Base-by-base conservation (phyloP, 2,329 filamentous ascomycete species). In the Diaporthe aspalathi region DNA sequence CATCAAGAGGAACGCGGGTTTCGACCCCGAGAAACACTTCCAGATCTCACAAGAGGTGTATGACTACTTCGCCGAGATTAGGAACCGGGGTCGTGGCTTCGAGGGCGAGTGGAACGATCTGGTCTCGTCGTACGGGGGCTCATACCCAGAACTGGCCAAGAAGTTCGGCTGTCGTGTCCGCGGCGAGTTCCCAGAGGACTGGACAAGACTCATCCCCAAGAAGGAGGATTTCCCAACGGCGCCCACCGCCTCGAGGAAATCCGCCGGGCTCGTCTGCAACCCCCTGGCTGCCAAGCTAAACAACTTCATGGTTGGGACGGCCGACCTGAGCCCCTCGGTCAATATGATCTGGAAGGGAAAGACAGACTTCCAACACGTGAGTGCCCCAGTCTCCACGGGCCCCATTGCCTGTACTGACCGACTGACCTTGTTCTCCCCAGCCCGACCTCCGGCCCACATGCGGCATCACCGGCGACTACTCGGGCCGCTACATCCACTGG, bases 401-500 rank as follows among this genome's bases (percentile, higher is more conserved):
- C 9, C n/a, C 0, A n/a, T 16, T 11, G 14, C 2, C 22, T 7
- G 5, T 12, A 11, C 35, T 11, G 24, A 43, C 22, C 56, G 3
- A 2, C 70, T 35, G 7, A 56, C 32, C 12, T 17, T 6, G 1
- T 5, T 3, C 12, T 22, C 38, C 2, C 27, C 24, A 77, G 76
- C 75, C 76, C 4, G 68, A 74, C 24, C 66, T 76, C 12, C 68
- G 70, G 5, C 72, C 76, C 14, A 56, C 73, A 1, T 75, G 76
- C 38, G 76, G 76, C 29, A 73, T 76, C 53, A 74, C 73, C 54
- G 90, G 89, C 52, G 80, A 86, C 78, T 87, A 86, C 73, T 75
- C 81, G 0, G 88, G 88, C 3, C 84, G 88, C 1, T 90, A 89
- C 74, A 86, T 90, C 73, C 88, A 88, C 77, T 90, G 84, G 77